Evolutionary conservation across 495 filamentous ascomycete genomes (phyloP), one percentile per base, ranked within the genome.

Genomic region (Penicillium lagena): DNA sequence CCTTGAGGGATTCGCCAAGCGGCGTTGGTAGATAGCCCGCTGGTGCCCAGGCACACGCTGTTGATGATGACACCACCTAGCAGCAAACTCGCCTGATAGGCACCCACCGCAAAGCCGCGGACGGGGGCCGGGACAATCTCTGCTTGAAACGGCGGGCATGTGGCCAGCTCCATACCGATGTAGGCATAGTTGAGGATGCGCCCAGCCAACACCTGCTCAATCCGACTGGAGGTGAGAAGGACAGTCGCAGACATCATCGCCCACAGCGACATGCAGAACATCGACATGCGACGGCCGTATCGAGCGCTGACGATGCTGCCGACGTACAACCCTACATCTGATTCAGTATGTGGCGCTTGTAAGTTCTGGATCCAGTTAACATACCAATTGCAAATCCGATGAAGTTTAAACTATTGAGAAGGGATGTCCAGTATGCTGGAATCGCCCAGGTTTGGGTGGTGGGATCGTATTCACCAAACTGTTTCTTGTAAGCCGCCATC

Each of bases 101-200:
- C 43, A 0, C 62, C 62, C 35, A 63, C 60, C 30, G 54, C 56
- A 35, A 63, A 54, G n/a, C 64, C 63, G 12, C 63, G 54, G 22
- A 63, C 43, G 11, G 47, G 51, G n/a, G 62, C 59, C 3, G 63
- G 64, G 5, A 63, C 56, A 9, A 68, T 49, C 39, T 68, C 64
- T 4, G 63, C 37, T 12, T 63, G 49, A 14, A 60, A 58, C 6
- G 56, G 50, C 8, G 64, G 63, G 10, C 54, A 52, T 7, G 56
- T 55, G 9, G 64, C 50, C 14, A 68, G 43, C 28, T 68, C 59
- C 60, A 68, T 66, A 14, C 63, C 64, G n/a, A 68, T 53, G 39
- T 66, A 68, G 12, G 55, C 37, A 55, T 63, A 68, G 28, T 62
- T 59, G 11, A 68, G 35, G 29, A 63, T 59, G 15, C 63, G 53